Conservation (phyloP, 176 grass and related monocot genomes). For the Oryza rufipogon region DNA sequence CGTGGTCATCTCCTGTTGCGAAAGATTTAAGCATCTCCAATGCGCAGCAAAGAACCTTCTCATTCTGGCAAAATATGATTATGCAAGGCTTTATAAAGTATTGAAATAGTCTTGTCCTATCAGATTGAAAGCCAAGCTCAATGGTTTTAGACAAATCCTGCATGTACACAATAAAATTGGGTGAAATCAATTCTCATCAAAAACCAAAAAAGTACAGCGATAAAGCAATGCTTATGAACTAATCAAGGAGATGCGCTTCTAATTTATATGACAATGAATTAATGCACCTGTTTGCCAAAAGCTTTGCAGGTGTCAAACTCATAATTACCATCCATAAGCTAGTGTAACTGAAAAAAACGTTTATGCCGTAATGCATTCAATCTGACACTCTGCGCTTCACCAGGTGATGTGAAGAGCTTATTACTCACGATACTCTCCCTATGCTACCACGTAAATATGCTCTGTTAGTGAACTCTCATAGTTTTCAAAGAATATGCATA, state of each 20-base stretch:
- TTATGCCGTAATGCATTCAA: not conserved
- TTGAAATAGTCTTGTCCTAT: constrained; percentile 56
- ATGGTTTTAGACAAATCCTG: constrained; percentile 71
- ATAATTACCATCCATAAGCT: not conserved
- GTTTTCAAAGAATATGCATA: not conserved
- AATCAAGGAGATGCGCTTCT: not conserved
- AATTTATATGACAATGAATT: not conserved
- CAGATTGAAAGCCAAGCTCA: constrained; percentile 52
- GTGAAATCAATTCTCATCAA: constrained; percentile 19
- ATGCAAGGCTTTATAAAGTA: constrained; percentile 72
- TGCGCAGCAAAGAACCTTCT: constrained; percentile 57
- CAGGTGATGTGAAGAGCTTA: not conserved
- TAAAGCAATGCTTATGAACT: constrained; percentile 21
- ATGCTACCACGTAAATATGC: constrained; percentile 17
- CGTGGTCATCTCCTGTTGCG: constrained; percentile 51
- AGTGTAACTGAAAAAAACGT: constrained; percentile 24
- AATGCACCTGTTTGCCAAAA: not conserved
- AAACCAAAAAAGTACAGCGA: constrained; percentile 27
- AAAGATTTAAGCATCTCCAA: constrained; percentile 69
- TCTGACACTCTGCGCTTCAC: not conserved
- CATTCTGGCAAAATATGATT: constrained; percentile 62
- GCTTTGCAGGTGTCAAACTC: not conserved
- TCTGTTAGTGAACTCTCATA: not conserved
- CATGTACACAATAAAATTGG: constrained; percentile 40
- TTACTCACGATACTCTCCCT: not conserved